Base-by-base conservation (phyloP, 2,329 filamentous ascomycete genomes). In the Aschersonia sp. region DNA sequence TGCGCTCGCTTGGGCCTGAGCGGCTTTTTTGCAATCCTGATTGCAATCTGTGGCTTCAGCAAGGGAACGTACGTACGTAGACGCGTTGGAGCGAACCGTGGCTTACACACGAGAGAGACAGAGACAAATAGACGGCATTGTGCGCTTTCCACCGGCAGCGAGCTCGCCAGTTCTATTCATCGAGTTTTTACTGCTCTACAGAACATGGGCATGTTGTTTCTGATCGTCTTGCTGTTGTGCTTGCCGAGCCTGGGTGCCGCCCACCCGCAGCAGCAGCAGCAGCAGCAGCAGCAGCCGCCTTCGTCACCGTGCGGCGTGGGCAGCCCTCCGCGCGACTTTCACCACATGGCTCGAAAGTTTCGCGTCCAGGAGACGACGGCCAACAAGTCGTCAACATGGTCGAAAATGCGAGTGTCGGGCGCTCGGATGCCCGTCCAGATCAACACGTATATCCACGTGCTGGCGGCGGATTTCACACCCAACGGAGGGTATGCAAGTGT, bases 401-500 rank as follows among this genome's bases (percentile, higher is more conserved):
- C 33, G 8, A 12, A 37, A 12, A 37, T 37, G 33, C 33, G 12
- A 3, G 33, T 12, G 33, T 8, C 33, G 33, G 22, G 22, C 22
- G 3, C 33, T 37, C 8, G 33, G 8, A 12, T 9, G 33, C 33
- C 33, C 33, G 33, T 37, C 9, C 12, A 39, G 9, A 22, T 47
- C 31, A 41, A 44, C 11, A 44, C 46, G 2, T 47, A 47, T 14
- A 22, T 47, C 33, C 33, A 44, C n/a, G 14, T 47, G 6, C 43
- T 47, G 30, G 46, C 46, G 4, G 30, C 32, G 11, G 42, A 47
- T 33, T 3, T 11, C 14, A 44, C 46, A n/a, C 30, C n/a, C 32
- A 1, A 8, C n/a, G 46, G 46, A 8, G 46, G 46, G 5, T 44
- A 47, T 29, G 46, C 43, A 5, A 33, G 40, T 40, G 46, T 47